These are phyloP conservation scores for Heritiera fomes DNA, from an alignment of 345 rosid genomes.

Conservation along the genomic window DNA sequence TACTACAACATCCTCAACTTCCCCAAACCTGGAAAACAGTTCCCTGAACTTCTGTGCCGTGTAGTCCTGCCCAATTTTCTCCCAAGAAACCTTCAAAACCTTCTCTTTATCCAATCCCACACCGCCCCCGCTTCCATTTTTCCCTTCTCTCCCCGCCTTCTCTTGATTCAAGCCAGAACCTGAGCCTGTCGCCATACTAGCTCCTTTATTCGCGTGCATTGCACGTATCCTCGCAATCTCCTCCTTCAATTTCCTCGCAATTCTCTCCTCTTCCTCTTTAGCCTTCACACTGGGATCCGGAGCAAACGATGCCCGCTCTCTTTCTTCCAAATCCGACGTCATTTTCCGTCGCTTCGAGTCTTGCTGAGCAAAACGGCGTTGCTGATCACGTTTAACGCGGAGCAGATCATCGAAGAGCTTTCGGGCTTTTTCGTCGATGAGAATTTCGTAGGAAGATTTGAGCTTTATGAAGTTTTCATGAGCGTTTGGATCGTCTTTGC, in stretches of 20 bases:
- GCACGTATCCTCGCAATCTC: slow-evolving; percentile 75
- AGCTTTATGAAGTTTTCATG: slow-evolving; percentile 74
- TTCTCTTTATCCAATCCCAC: slow-evolving; percentile 56
- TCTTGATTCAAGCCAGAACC: slow-evolving; percentile 30
- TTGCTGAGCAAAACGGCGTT: slow-evolving; percentile 48
- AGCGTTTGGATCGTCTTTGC: slow-evolving; percentile 84
- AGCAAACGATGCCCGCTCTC: slow-evolving; percentile 72
- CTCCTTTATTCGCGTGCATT: slow-evolving; percentile 48
- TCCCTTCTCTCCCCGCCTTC: slow-evolving; percentile 15
- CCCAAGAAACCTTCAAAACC: slow-evolving; percentile 84
- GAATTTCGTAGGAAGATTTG: slow-evolving; percentile 71
- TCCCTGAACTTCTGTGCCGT: slow-evolving; percentile 60
- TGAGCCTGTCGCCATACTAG: slow-evolving; percentile 29
- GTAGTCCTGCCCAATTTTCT: slow-evolving; percentile 61
- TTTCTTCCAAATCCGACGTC: slow-evolving; percentile 81
- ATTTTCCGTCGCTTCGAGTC: slow-evolving; percentile 73
- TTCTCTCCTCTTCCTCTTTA: slow-evolving; percentile 64
- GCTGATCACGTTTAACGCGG: slow-evolving; percentile 65
- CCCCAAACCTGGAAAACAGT: slow-evolving; percentile 71
- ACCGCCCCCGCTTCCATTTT: slow-evolving; percentile 18
- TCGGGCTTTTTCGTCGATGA: slow-evolving; percentile 77
- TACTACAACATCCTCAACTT: slow-evolving; percentile 76
- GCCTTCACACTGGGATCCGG: slow-evolving; percentile 45
- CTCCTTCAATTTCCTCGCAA: slow-evolving; percentile 66
- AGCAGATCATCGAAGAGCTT: slow-evolving; percentile 84